Conservation (phyloP, 768 basidiomycete genomes). For the Kwoniella pini region DNA sequence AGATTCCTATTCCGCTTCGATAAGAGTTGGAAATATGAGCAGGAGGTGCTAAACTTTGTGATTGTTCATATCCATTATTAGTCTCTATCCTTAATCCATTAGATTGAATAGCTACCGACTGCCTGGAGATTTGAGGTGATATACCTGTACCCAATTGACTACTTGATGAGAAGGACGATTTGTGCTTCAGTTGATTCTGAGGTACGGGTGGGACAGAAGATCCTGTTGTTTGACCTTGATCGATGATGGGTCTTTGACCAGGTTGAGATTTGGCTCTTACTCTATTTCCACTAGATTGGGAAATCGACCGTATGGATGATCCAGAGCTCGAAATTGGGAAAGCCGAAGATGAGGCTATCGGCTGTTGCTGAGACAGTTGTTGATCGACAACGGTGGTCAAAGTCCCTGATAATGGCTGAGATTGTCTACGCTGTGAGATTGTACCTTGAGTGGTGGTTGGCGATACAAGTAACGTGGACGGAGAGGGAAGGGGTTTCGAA, state of each 20-base stretch:
- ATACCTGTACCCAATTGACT: slow-evolving; percentile 8
- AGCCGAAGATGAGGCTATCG: neutral
- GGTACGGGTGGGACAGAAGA: slow-evolving; percentile 15
- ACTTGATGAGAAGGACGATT: slow-evolving; percentile 22
- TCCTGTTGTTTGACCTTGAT: slow-evolving; percentile 3
- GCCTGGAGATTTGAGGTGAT: slow-evolving; percentile 1
- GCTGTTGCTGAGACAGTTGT: neutral
- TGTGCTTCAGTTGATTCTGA: slow-evolving; percentile 3
- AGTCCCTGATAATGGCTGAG: slow-evolving; percentile 20
- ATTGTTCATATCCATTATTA: neutral
- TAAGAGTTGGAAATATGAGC: slow-evolving; percentile 1
- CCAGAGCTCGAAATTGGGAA: slow-evolving; percentile 10
- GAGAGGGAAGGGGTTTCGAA: slow-evolving; percentile 6
- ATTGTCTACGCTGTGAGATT: slow-evolving; percentile 39
- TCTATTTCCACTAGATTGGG: slow-evolving; percentile 18
- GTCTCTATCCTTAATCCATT: slow-evolving; percentile 12
- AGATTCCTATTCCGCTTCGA: neutral
- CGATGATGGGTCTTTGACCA: slow-evolving; percentile 12
- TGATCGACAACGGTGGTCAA: slow-evolving; percentile 9
- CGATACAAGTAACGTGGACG: slow-evolving; percentile 29
- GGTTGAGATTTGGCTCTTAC: slow-evolving; percentile 23
- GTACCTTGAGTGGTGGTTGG: slow-evolving; percentile 37
- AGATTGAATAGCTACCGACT: neutral
- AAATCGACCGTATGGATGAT: slow-evolving; percentile 12
- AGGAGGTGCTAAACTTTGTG: slow-evolving; percentile 18